Evolutionary conservation across 768 basidiomycete species (phyloP), one percentile per base, ranked within the genome.

Genomic region (Mrakia gelida): DNA sequence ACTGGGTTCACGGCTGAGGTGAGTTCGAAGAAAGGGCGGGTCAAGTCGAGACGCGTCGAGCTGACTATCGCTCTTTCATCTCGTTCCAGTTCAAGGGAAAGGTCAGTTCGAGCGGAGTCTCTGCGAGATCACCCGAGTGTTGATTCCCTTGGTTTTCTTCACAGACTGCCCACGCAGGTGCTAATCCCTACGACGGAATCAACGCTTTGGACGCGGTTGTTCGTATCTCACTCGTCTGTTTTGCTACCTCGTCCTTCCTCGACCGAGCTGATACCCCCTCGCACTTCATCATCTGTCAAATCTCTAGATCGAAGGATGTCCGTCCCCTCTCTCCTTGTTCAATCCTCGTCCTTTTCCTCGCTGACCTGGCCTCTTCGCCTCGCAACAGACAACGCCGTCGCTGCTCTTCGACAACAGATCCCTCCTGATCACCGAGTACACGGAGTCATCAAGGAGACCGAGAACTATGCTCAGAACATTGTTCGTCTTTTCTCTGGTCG

Each of bases 101-200:
- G 49, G 49, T 52, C 3, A 21, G 49, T 45, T 13, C 2, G n/a
- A n/a, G n/a, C n/a, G n/a, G n/a, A n/a, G n/a, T n/a, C n/a, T n/a
- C n/a, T n/a, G n/a, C n/a, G n/a, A n/a, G n/a, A n/a, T n/a, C n/a
- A n/a, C n/a, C 38, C 8, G 38, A 38, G 15, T 45, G 45, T 13
- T 45, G 45, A 45, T 16, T 13, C 11, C n/a, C 45, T 2, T 2
- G 49, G 16, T 52, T 10, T 6, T 16, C 15, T 10, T 16, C 18
- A 7, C 18, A 52, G 65, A 80, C 81, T 18, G 82, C 82, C 0
- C 82, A 83, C 79, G 82, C 82, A 0, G 82, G 81, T 0, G 81
- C 82, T 10, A 82, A 81, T 80, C 82, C 82, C 1, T 79, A 78
- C 75, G 68, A 49, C 45, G 81, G 79, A 2, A 78, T 82, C 78